Base-by-base conservation (phyloP, 768 basidiomycete species). In the Trametes cubensis region DNA sequence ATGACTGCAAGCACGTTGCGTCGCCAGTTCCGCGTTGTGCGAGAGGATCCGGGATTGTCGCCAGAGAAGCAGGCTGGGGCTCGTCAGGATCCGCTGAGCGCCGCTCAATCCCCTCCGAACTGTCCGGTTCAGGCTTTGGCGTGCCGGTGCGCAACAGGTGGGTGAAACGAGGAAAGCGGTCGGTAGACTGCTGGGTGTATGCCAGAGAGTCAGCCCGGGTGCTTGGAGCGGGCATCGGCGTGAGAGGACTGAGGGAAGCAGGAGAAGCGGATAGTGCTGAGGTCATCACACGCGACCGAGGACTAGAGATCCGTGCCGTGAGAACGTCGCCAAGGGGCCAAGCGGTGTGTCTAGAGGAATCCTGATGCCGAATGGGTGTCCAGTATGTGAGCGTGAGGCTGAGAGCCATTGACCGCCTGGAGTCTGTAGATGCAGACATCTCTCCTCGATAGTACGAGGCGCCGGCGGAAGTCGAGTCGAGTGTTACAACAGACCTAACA, bases 111-210 rank as follows among this genome's bases (percentile, higher is more conserved):
- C 49, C 58, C 49, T 23, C 42, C 17, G 34, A 34, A 34, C 34
- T 34, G 34, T 63, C 53, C 58, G 54, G 44, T 52, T 64, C 58
- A 42, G 58, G 63, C 49, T 62, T 38, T 42, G 61, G 61, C 41
- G 55, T 62, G 61, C 63, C 63, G 63, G 59, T 55, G 54, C 63
- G 63, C 60, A 64, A 59, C 58, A 60, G 58, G 60, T 64, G 46
- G 39, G 59, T 46, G 55, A 60, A 64, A 64, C 63, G 63, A 60
- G 63, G 63, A 52, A 64, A 64, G 63, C 63, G 63, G 63, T 60
- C 63, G 58, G 63, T 64, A 64, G 63, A 48, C 38, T 64, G 63
- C 48, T 64, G 63, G 58, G 42, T 25, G 42, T 30, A 52, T 17
- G 54, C 63, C 49, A 64, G 41, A 60, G 58, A 52, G 55, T 41